Percentiles rank a stretch among this genome's conserved stretches.
phyloP scores from a whole-genome alignment of 164 flowering plant genomes.

The Pachysandra terminalis region DNA sequence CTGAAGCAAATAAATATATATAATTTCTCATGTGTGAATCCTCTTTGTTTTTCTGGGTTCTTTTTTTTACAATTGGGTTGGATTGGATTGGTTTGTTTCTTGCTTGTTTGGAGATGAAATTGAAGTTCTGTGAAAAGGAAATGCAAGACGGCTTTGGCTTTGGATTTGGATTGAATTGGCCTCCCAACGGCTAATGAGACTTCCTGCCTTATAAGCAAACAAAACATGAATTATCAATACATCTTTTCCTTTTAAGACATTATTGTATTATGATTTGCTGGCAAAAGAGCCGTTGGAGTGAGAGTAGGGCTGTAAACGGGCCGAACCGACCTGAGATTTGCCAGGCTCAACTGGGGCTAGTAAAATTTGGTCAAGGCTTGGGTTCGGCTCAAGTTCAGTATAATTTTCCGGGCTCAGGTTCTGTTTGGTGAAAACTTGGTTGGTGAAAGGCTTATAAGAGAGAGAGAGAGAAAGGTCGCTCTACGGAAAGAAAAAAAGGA shows the following conservation, averaged over 20 bases:
- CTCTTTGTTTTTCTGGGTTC: too few species aligned
- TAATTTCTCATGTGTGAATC: too few species aligned
- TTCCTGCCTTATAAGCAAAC: neutral
- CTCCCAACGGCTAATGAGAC: slow-evolving; percentile 5
- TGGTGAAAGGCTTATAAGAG: too few species aligned
- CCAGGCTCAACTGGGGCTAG: slow-evolving; percentile 70
- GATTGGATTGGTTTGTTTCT: neutral
- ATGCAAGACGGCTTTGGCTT: neutral
- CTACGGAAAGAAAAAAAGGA: too few species aligned
- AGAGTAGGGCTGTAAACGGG: too few species aligned
- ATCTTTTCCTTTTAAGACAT: too few species aligned
- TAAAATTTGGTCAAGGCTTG: slow-evolving; percentile 64
- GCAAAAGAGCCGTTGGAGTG: slow-evolving; percentile 15
- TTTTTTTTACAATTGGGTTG: neutral
- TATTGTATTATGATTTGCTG: slow-evolving; percentile 3
- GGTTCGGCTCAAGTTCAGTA: slow-evolving; percentile 48
- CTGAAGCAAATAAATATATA: too few species aligned
- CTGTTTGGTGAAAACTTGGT: too few species aligned
- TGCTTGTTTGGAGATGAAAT: slow-evolving; percentile 10
- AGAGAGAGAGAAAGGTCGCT: too few species aligned
- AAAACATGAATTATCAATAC: too few species aligned
- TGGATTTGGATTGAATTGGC: slow-evolving; percentile 3
- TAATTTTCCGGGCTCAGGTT: too few species aligned
- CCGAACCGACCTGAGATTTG: too few species aligned
- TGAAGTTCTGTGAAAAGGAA: slow-evolving; percentile 5